Evolutionary conservation across 1,284 basidiomycete genomes (phyloP).

Genomic region (Amylostereum chailletii): DNA sequence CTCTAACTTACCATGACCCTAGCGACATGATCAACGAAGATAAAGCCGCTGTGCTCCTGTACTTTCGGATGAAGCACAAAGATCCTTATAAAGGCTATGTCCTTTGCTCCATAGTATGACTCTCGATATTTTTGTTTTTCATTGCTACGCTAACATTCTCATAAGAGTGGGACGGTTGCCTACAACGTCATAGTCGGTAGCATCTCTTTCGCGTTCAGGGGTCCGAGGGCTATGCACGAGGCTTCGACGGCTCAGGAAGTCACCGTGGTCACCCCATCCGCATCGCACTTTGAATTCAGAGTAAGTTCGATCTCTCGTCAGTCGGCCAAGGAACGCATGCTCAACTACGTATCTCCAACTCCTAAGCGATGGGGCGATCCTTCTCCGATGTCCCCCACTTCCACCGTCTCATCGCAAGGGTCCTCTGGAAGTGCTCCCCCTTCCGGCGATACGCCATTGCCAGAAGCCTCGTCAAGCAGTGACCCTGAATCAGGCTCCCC

Average conservation of each 20-base stretch:
- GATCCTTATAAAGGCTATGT: slow-evolving; percentile 65
- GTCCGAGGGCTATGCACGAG: slow-evolving; percentile 64
- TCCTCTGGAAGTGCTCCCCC: too few species aligned
- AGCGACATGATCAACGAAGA: slow-evolving; percentile 68
- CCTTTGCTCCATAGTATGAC: slow-evolving; percentile 57
- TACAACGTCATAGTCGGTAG: slow-evolving; percentile 67
- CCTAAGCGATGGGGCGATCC: slow-evolving; percentile 64
- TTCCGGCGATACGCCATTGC: too few species aligned
- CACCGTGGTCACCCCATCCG: slow-evolving; percentile 56
- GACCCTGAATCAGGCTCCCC: too few species aligned
- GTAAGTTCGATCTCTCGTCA: slow-evolving; percentile 28
- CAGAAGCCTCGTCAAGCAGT: too few species aligned
- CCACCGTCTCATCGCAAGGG: slow-evolving; percentile 11
- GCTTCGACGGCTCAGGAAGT: slow-evolving; percentile 74
- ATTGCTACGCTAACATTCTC: slow-evolving; percentile 1
- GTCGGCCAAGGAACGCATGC: too few species aligned
- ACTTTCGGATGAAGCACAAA: slow-evolving; percentile 67
- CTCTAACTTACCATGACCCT: neutral
- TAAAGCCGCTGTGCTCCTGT: slow-evolving; percentile 67
- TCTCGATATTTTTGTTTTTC: slow-evolving; percentile 11
- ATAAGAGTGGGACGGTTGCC: slow-evolving; percentile 52
- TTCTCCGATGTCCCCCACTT: slow-evolving; percentile 47
- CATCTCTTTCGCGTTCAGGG: slow-evolving; percentile 63
- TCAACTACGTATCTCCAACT: too few species aligned
- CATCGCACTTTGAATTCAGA: slow-evolving; percentile 58